Evolutionary conservation across 2,329 filamentous ascomycete species (phyloP).

Genomic region (Chaetomium sp.): DNA sequence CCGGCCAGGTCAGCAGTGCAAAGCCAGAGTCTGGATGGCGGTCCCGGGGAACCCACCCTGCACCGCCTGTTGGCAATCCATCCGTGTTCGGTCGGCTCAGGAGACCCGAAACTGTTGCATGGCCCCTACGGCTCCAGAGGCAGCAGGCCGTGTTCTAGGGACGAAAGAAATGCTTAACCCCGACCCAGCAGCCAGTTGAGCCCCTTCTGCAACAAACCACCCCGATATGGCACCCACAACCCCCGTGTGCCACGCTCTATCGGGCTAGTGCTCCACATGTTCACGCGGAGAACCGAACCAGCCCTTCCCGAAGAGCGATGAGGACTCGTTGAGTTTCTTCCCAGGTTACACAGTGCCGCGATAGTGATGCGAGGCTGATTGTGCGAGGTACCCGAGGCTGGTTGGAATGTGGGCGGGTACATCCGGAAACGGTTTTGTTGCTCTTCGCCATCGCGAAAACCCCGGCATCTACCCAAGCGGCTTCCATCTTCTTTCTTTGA

Average conservation of each 20-base stretch:
- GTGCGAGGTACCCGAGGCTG: slow-evolving; percentile 26
- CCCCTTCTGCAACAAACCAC: slow-evolving; percentile 17
- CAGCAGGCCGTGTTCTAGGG: slow-evolving; percentile 26
- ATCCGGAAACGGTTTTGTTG: slow-evolving; percentile 33
- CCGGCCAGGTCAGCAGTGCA: slow-evolving; percentile 24
- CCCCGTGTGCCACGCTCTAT: background rate
- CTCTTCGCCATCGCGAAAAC: slow-evolving; percentile 15
- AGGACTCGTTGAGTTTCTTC: slow-evolving; percentile 26
- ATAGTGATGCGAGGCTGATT: slow-evolving; percentile 24
- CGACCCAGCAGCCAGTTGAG: slow-evolving; percentile 16
- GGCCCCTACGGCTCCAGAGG: slow-evolving; percentile 16
- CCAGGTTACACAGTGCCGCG: slow-evolving; percentile 24
- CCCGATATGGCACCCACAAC: slow-evolving; percentile 1
- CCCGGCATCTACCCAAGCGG: slow-evolving; percentile 26
- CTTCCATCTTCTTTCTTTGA: slow-evolving; percentile 26
- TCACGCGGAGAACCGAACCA: slow-evolving; percentile 33
- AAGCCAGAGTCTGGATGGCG: slow-evolving; percentile 25
- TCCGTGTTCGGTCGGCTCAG: slow-evolving; percentile 30
- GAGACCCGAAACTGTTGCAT: slow-evolving; percentile 18
- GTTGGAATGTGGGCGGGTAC: slow-evolving; percentile 34
- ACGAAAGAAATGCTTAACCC: slow-evolving; percentile 18
- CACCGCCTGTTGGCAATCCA: slow-evolving; percentile 28
- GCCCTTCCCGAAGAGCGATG: slow-evolving; percentile 30
- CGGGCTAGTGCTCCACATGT: slow-evolving; percentile 32
- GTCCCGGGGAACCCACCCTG: slow-evolving; percentile 24